Conservation (phyloP, 2,329 filamentous ascomycete species). For the Hymenoscyphus occultus region DNA sequence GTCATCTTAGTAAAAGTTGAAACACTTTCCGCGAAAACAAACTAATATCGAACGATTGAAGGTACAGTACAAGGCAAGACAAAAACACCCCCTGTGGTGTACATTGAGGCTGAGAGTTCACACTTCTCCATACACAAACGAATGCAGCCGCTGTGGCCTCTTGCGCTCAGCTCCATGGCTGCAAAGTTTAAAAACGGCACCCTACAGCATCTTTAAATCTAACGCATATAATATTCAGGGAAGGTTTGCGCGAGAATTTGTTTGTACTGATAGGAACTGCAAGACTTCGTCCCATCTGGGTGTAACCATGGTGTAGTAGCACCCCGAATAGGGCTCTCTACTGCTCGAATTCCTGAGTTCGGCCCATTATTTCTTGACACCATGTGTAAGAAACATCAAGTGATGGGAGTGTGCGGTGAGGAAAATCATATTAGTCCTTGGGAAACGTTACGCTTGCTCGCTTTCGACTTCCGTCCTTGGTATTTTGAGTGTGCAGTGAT, state of each 20-base stretch:
- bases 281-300: background rate
- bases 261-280: background rate
- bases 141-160: background rate
- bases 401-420: background rate
- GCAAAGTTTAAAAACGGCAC: background rate
- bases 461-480: background rate
- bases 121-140: background rate
- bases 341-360: background rate
- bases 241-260: background rate
- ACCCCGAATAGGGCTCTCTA: background rate
- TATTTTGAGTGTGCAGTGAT: background rate
- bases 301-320: background rate
- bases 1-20: background rate
- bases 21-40: background rate
- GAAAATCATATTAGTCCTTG: background rate
- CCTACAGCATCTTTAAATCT: background rate
- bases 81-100: background rate
- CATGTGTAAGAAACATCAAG: background rate
- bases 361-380: background rate
- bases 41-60: background rate
- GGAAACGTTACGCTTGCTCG: constrained; percentile 4
- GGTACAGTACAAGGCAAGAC: background rate
- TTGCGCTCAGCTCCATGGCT: background rate
- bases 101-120: background rate
- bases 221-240: background rate